Base-by-base conservation (phyloP, 2,329 filamentous ascomycete species). In the Tothia fuscella region DNA sequence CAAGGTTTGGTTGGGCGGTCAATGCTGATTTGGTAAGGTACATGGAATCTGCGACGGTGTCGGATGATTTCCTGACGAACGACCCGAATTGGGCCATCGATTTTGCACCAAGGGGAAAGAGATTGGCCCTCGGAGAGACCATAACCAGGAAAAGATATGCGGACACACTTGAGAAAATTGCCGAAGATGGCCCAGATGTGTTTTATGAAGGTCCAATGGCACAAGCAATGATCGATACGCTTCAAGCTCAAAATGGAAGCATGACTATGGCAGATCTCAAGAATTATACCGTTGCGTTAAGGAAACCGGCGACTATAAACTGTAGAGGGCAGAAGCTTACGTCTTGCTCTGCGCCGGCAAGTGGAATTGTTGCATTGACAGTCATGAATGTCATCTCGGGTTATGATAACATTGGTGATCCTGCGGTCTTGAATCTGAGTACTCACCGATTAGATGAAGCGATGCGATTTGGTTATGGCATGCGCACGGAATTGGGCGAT, bases 371-470 rank as follows among this genome's bases (percentile, higher is more conserved):
- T 2, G 77, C 76, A 4, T 66, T 93, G 51, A 78, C 75, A 43
- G 78, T 80, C 3, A 67, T 96, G 53, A 94, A 93, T 55, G 86
- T 80, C 24, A 72, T 95, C 59, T 80, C 89, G 58, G 81, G 83
- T 14, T 93, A 86, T 53, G 62, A 72, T 0, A 59, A 64, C 28
- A 77, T 89, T 36, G 78, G 75, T 14, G 62, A 75, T 2, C 60
- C 64, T 1, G 63, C 73, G 32, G 63, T 60, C 14, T 49, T 72
- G 16, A 79, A 85, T 50, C 63, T 93, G 0, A 85, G 79, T 28
- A 80, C 80, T 1, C 91, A 96, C 60, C 76, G 83, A 12, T 72
- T 94, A 49, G 77, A 86, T 53, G 91, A 96, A 66, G 82, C 87
- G 10, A 85, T 94, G 65, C 75, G 86, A 17, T 96, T 93, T 57